Base-by-base conservation (phyloP, 345 rosid genomes). In the Garcia nutans region DNA sequence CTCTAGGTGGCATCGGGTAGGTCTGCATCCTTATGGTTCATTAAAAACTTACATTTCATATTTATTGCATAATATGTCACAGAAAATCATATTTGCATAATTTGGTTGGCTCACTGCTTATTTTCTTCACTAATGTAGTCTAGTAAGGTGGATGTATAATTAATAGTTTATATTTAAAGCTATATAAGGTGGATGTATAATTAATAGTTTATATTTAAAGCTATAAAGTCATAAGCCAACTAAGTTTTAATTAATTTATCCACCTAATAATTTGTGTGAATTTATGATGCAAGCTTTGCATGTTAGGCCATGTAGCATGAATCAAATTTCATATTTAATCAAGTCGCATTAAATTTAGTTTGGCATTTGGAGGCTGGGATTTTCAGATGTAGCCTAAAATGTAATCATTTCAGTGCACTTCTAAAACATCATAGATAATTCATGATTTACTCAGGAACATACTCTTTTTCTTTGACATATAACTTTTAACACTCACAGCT, bases 1-100 rank as follows among this genome's bases (percentile, higher is more conserved):
- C 98, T 45, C 85, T 94, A 17, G 98, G 97, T 68, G 97, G 94
- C 69, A 74, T 95, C 72, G 97, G 97, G 99, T 93, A 84, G 49
- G 89, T 77, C 74, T 72, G 81, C 54, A 20, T 72, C 69, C 28
- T 9, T 15, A 10, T 55, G 69, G 55, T 56, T 71, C 73, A 57
- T 60, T 69, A 5, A 20, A 19, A 64, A 20, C 12, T 56, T 72
- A 6, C 23, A 37, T 76, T 57, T 72, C 33, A 15, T 73, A 23
- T 50, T 37, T 47, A 10, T 17, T 62, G 23, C 41, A n/a, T 73
- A 58, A 37, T 20, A 15, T 67, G 15, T 20, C 31, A 6, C 42
- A 45, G 28, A 50, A 70, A 70, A 22, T 19, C 8, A 24, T 60
- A 24, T 41, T 8, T 59, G 8, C 59, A 45, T 49, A 15, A 65